phyloP scores from a whole-genome alignment of 306 rosid genomes.

The Ceratonia siliqua region DNA sequence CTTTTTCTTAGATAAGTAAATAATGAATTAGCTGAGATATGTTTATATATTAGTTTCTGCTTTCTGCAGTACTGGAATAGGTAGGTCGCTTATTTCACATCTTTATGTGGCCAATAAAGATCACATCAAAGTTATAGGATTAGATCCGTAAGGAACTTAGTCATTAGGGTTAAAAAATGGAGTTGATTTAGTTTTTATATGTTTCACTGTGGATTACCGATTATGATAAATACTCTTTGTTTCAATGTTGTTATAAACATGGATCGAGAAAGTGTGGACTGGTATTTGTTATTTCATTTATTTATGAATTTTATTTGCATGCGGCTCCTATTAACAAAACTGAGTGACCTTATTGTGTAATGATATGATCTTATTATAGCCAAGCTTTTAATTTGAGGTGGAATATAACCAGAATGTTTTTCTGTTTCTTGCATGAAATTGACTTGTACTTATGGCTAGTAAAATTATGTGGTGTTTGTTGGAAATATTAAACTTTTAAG shows the following conservation, averaged over 20 bases:
- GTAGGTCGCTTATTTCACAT: constrained; percentile 15
- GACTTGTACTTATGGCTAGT: neutral
- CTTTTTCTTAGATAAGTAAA: constrained; percentile 21
- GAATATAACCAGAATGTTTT: neutral
- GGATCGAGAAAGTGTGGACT: neutral
- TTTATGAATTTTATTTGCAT: neutral
- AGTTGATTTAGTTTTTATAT: neutral
- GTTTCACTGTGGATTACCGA: constrained; percentile 6
- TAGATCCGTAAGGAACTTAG: constrained; percentile 17
- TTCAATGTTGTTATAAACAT: neutral
- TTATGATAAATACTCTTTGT: neutral
- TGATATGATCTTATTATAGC: neutral
- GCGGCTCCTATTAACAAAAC: neutral
- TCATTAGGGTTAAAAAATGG: constrained; percentile 3
- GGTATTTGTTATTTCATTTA: neutral
- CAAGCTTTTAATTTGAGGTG: neutral
- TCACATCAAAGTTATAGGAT: neutral
- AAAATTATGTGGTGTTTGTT: neutral
- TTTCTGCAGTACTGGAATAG: constrained; percentile 29
- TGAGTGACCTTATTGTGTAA: neutral
- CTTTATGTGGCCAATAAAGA: neutral
- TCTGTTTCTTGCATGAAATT: neutral
- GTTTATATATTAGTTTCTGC: constrained; percentile 23
- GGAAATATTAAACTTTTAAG: neutral
- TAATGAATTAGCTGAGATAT: constrained; percentile 18